Evolutionary conservation across 352 stramenopile species (phyloP).

Genomic region (Phytophthora uliginosa): DNA sequence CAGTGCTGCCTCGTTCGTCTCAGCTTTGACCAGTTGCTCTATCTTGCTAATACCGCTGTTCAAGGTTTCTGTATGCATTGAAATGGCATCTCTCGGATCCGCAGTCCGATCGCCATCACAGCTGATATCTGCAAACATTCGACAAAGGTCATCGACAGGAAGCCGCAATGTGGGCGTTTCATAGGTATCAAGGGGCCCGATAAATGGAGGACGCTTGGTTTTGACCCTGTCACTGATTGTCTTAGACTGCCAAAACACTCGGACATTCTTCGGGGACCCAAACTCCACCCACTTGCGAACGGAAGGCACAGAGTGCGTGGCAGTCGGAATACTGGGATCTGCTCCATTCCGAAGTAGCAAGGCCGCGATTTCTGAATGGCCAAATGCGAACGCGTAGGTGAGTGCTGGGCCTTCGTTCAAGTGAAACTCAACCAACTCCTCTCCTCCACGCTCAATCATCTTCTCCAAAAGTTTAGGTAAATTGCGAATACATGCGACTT

Average conservation of each 20-base stretch:
- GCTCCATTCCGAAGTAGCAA: constrained; percentile 56
- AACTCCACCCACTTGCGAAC: constrained; percentile 76
- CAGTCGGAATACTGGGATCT: constrained; percentile 55
- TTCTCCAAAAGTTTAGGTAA: constrained; percentile 50
- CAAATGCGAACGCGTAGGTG: constrained; percentile 75
- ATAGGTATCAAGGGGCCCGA: constrained; percentile 45
- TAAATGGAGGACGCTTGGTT: constrained; percentile 23
- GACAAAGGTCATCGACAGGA: constrained; percentile 33
- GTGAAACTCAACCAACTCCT: constrained; percentile 69
- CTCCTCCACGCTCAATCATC: constrained; percentile 64
- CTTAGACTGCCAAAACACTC: constrained; percentile 25
- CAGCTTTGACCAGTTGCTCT: background rate
- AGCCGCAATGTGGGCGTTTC: constrained; percentile 23
- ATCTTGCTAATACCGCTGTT: background rate
- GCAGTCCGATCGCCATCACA: background rate
- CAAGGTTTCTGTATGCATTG: background rate
- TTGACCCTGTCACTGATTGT: background rate
- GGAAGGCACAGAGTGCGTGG: constrained; percentile 60
- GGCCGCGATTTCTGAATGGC: constrained; percentile 43
- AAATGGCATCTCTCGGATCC: background rate
- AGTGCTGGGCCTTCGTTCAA: constrained; percentile 68
- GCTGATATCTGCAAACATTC: constrained; percentile 22
- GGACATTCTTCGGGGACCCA: constrained; percentile 47
- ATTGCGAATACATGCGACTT: constrained; percentile 69
- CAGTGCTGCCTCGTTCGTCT: background rate